These are phyloP conservation scores for Stephanodiscus triporus DNA, from an alignment of 108 stramenopile species.

Conservation along the genomic window DNA sequence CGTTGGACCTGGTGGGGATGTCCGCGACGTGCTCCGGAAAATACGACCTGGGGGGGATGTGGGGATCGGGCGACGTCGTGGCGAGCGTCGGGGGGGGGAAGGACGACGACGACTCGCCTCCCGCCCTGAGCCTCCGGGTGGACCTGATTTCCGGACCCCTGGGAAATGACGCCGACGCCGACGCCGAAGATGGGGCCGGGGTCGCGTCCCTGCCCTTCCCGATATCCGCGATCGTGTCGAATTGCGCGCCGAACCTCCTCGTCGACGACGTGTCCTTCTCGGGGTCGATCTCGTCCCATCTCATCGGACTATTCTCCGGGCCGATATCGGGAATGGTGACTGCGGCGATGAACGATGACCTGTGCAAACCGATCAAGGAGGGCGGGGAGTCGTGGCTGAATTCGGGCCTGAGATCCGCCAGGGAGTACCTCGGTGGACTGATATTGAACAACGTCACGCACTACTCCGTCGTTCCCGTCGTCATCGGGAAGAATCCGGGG, in stretches of 20 bases:
- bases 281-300: conserved; percentile 64
- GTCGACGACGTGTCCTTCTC: conserved; percentile 59
- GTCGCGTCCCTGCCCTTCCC: conserved; percentile 20
- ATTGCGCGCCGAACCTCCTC: conserved; percentile 11
- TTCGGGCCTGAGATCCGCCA: conserved; percentile 12
- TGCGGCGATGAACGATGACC: conserved; percentile 46
- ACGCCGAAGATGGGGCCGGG: neutral
- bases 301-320: conserved; percentile 66
- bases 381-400: conserved; percentile 22
- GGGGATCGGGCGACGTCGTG: conserved; percentile 52
- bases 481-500: neutral
- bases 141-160: conserved; percentile 27
- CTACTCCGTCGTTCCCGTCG: neutral
- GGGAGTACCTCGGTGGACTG: conserved; percentile 31
- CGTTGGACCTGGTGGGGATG: conserved; percentile 25
- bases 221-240: conserved; percentile 9
- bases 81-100: conserved; percentile 5
- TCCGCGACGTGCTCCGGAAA: conserved; percentile 62
- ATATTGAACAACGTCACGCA: neutral
- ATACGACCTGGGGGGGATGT: conserved; percentile 55
- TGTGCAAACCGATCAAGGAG: conserved; percentile 53
- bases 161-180: neutral
- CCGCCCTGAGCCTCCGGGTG: neutral
- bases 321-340: conserved; percentile 56
- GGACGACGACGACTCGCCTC: neutral